Evolutionary conservation across 163 green algal species (phyloP), one percentile per base, ranked within the genome.

Genomic region (Chloromonas sp.): DNA sequence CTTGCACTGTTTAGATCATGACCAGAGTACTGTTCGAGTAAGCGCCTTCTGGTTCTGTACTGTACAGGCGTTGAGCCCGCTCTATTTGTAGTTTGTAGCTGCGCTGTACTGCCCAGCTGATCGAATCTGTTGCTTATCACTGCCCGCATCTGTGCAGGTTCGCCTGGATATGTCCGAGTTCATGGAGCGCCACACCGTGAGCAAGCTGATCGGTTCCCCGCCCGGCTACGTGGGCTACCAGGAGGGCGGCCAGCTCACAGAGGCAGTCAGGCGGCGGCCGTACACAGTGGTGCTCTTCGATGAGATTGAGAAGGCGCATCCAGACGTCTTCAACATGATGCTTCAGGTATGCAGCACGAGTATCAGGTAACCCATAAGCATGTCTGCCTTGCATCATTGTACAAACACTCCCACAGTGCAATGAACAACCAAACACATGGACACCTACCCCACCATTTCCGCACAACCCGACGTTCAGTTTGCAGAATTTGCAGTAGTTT

Each of bases 261-360:
- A 99, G 92, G 97, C 97, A 61, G 97, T 99, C 74, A 90, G 97
- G 11, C 88, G 97, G 66, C 90, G 96, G 79, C 97, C 97, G 1
- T 99, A 99, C 94, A 98, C 96, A 0, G 94, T 99, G 58, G 95
- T 99, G 83, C 93, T 99, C 83, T 99, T 99, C 88, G 97, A 99
- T 92, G 97, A 99, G 94, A 98, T 99, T 87, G 97, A 99, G 91
- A 99, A 99, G 96, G 97, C 97, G 14, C 97, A 99, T 91, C 97
- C 97, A 3, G 97, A 99, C 84, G 97, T 99, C 71, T 99, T 99
- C 95, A 99, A 99, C 94, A 98, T 99, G 94, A 98, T 99, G 96
- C 95, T 99, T 83, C 95, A 98, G 93, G 98, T 99, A 11, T 11
- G 66, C 66, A 74, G 66, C 66, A 74, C 66, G 66, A 36, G 36